Evolutionary conservation across 495 filamentous ascomycete species (phyloP).

Genomic region (Lasiosphaeria miniovina): DNA sequence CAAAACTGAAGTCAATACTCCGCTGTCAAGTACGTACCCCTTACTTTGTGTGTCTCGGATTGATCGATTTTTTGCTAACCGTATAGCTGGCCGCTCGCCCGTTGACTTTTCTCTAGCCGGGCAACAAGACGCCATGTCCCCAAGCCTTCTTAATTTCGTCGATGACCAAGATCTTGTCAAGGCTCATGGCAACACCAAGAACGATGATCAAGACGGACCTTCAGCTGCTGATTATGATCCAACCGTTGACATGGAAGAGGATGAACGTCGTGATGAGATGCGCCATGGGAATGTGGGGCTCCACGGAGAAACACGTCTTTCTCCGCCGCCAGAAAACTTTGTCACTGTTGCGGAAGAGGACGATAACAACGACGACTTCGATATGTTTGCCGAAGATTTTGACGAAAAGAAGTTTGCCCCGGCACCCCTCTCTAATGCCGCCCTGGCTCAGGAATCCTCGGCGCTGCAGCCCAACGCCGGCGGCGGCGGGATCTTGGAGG

Average conservation of each 20-base stretch:
- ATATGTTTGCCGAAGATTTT: slow-evolving; percentile 95
- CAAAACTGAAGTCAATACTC: slow-evolving; percentile 39
- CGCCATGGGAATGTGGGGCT: slow-evolving; percentile 51
- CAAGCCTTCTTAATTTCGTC: slow-evolving; percentile 42
- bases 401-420: slow-evolving; percentile 85
- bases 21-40: slow-evolving; percentile 37
- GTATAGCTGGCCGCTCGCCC: slow-evolving; percentile 22
- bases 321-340: slow-evolving; percentile 17
- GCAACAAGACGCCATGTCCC: slow-evolving; percentile 41
- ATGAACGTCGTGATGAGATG: slow-evolving; percentile 67
- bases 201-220: slow-evolving; percentile 63
- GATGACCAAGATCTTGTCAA: slow-evolving; percentile 66
- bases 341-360: slow-evolving; percentile 24
- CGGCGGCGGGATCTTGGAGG: slow-evolving; percentile 81
- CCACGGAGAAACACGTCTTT: slow-evolving; percentile 39
- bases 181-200: slow-evolving; percentile 46
- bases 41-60: not conserved
- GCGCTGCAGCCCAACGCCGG: slow-evolving; percentile 40
- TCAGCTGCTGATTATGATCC: slow-evolving; percentile 97
- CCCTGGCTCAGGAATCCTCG: slow-evolving; percentile 27
- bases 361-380: slow-evolving; percentile 60
- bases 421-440: slow-evolving; percentile 42
- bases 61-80: slow-evolving; percentile 12
- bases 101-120: slow-evolving; percentile 36
- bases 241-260: slow-evolving; percentile 87